Percentiles rank a stretch among this genome's conserved stretches.
Conservation (phyloP, 1,284 basidiomycete species). For the Microbotryum lychnidis-dioicae region DNA sequence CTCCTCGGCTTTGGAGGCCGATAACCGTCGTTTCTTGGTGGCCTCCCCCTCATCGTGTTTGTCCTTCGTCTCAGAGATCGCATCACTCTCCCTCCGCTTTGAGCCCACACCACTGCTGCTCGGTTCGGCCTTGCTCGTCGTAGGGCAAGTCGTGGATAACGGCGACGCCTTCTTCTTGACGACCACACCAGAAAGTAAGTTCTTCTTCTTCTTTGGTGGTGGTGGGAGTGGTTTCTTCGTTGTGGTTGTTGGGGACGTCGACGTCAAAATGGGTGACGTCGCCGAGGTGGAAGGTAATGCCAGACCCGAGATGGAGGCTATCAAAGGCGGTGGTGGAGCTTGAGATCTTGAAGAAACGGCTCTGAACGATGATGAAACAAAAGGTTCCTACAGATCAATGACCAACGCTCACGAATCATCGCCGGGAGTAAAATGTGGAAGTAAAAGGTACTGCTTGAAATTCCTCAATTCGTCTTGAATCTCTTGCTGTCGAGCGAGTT, state of each 20-base stretch:
- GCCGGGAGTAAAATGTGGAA: not conserved
- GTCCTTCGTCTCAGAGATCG: too few relatives aligned
- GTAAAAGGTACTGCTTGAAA: constrained; percentile 59
- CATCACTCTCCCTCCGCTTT: too few relatives aligned
- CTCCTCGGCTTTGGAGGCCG: too few relatives aligned
- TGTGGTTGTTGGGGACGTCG: not conserved
- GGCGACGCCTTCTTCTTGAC: constrained; percentile 14
- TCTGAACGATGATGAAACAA: not conserved
- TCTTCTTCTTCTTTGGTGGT: constrained; percentile 8
- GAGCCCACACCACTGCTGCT: too few relatives aligned
- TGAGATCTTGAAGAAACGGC: constrained; percentile 10
- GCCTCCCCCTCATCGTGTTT: too few relatives aligned
- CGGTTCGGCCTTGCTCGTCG: not conserved
- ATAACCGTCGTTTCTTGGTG: too few relatives aligned
- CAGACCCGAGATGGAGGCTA: not conserved
- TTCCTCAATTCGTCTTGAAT: constrained; percentile 71
- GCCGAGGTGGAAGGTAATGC: not conserved
- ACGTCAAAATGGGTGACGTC: not conserved
- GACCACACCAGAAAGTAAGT: constrained; percentile 9
- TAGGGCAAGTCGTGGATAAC: not conserved
- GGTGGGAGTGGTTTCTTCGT: not conserved
- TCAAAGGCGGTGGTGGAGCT: not conserved
- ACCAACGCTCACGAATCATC: too few relatives aligned
- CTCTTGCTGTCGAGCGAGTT: constrained; percentile 59
- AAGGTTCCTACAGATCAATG: not conserved